phyloP scores from a whole-genome alignment of 192 early-diverging fungal species.

The Martensiomyces pterosporus region DNA sequence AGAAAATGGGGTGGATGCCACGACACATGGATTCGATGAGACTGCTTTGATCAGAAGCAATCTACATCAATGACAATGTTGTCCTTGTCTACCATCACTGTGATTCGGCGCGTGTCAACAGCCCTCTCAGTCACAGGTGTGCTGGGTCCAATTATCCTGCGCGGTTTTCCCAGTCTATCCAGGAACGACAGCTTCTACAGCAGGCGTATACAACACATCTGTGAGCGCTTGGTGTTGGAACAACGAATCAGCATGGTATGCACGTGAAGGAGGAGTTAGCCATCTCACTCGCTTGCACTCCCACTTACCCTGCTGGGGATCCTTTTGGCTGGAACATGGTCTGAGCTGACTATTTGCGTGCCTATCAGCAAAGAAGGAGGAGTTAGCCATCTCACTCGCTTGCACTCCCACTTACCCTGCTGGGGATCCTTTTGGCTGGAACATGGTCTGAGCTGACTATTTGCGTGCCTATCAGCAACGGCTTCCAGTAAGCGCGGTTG shows the following conservation, averaged over 20 bases:
- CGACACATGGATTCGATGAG: neutral
- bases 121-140: constrained; percentile 19
- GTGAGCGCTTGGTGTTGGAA: too few relatives aligned
- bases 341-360: constrained; percentile 17
- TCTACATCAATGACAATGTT: constrained; percentile 31
- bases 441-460: constrained; percentile 21
- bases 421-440: too few relatives aligned
- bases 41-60: constrained; percentile 15
- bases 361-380: too few relatives aligned
- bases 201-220: too few relatives aligned
- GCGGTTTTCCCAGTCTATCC: constrained; percentile 18
- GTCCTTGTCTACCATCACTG: constrained; percentile 24
- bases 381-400: too few relatives aligned
- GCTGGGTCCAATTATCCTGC: constrained; percentile 28
- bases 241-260: too few relatives aligned
- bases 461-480: constrained; percentile 16
- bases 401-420: too few relatives aligned
- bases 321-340: constrained; percentile 13
- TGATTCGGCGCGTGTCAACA: constrained; percentile 22
- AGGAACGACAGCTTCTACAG: constrained; percentile 27
- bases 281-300: too few relatives aligned
- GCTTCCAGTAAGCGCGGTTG: constrained; percentile 37
- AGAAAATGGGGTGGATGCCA: neutral
- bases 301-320: too few relatives aligned
- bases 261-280: too few relatives aligned